Base-by-base conservation (phyloP, 2,329 filamentous ascomycete species). In the Hymenoscyphus fructigenus region DNA sequence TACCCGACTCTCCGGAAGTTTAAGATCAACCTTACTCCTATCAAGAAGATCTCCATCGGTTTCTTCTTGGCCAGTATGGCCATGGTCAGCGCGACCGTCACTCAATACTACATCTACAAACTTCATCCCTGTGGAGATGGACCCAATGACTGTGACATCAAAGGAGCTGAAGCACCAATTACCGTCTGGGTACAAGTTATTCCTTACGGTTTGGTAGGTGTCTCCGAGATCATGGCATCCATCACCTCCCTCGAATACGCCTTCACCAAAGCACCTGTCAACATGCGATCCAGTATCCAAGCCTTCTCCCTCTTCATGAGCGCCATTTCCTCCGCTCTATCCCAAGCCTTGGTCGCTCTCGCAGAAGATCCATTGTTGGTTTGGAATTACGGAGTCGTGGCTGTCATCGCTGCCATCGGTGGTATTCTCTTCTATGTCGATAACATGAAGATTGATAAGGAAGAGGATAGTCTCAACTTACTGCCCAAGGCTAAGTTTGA, bases 161-260 rank as follows among this genome's bases (percentile, higher is more conserved):
- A 83, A 82, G 61, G 88, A 90, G 72, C 66, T 12, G 36, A 29
- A 15, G 75, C 71, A 67, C 73, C 80, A 58, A 79, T 88, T 32
- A 81, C 85, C 70, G 84, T 88, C 50, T 83, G 83, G 44, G 78
- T 81, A 63, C 82, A 85, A 66, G 76, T 82, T 1, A 80, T 82
- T 23, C 78, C 80, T 34, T 84, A 85, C 69, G 75, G 81, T 3
- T 79, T 88, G 57, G 84, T 87, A 32, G 85, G 82, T 20, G 76
- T 85, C 17, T 80, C 84, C 0, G 85, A 89, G 74, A 87, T 88
- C 64, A 85, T 88, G 71, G 85, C 85, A 56, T 88, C 85, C 12
- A 86, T 91, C 66, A 90, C 88, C 0, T 85, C 86, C 66, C 82
- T 90, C 14, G 89, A 92, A 75, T 91, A 91, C 69, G 89, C 88